phyloP scores from a whole-genome alignment of 495 filamentous ascomycete species.

The Penicillium canariense region DNA sequence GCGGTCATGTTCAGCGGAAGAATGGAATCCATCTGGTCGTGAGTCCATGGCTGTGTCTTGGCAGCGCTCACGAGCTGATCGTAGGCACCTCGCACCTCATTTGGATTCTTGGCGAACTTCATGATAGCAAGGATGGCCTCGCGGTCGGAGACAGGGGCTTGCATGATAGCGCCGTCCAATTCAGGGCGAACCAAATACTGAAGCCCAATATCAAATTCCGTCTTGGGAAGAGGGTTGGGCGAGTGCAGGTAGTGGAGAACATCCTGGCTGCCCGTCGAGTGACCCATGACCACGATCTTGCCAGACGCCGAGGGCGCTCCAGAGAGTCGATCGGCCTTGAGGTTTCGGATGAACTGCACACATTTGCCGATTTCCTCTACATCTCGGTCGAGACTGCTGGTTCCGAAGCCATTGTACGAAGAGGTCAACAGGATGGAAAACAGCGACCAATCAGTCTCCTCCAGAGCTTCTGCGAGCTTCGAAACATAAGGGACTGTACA shows the following conservation, averaged over 20 bases:
- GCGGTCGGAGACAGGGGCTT: conserved; percentile 78
- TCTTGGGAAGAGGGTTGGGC: conserved; percentile 30
- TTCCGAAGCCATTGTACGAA: conserved; percentile 73
- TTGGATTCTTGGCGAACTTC: conserved; percentile 14
- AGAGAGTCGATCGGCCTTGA: conserved; percentile 25
- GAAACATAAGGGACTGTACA: conserved; percentile 63
- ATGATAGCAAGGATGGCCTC: conserved; percentile 52
- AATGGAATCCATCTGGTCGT: conserved; percentile 54
- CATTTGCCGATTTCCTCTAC: conserved; percentile 68
- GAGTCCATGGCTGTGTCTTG: conserved; percentile 30
- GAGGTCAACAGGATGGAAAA: conserved; percentile 60
- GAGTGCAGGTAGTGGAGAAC: conserved; percentile 70
- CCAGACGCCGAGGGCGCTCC: conserved; percentile 34
- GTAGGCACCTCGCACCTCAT: conserved; percentile 41
- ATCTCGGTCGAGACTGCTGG: conserved; percentile 64
- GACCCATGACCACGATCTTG: conserved; percentile 83
- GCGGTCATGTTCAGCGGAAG: conserved; percentile 54
- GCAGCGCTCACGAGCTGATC: conserved; percentile 53
- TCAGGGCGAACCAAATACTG: conserved; percentile 31
- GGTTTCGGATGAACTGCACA: conserved; percentile 66
- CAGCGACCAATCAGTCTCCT: conserved; percentile 58
- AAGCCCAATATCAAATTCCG: conserved; percentile 25
- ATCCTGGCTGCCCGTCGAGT: conserved; percentile 87
- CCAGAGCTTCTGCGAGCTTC: conserved; percentile 53
- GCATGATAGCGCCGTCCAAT: conserved; percentile 79